A percentile compares a stretch with the other conserved stretches of the same genome.
Conservation (phyloP, 106 monocot genomes). For the Gastrodia elata region DNA sequence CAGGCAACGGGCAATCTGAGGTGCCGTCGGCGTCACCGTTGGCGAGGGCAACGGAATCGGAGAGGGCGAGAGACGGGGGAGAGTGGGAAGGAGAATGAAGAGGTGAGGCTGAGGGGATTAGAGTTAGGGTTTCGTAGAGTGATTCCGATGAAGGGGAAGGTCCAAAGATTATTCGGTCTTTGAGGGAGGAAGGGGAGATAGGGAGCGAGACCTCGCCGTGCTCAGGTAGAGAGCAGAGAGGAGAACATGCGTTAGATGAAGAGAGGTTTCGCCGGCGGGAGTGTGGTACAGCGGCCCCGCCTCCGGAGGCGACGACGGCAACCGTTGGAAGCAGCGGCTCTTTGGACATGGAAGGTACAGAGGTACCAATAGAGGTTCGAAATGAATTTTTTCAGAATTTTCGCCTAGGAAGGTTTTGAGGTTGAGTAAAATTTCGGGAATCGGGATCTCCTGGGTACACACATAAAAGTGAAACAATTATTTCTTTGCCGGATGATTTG, state of each 20-base stretch:
- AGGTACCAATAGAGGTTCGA: too few species aligned
- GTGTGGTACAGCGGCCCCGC: not conserved
- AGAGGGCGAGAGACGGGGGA: not conserved
- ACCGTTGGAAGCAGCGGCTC: conserved; percentile 4
- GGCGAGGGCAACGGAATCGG: conserved; percentile 2
- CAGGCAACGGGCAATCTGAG: not conserved
- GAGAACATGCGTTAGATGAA: conserved; percentile 8
- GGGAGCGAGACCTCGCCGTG: conserved; percentile 30
- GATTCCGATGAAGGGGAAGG: conserved; percentile 2
- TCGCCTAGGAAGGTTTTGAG: too few species aligned
- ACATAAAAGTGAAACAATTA: too few species aligned
- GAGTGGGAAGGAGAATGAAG: not conserved
- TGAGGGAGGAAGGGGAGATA: conserved; percentile 22
- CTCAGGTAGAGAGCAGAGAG: conserved; percentile 49
- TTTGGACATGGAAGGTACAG: not conserved
- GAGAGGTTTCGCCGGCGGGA: not conserved
- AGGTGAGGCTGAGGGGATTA: not conserved
- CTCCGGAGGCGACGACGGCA: not conserved
- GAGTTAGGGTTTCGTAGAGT: conserved; percentile 7
- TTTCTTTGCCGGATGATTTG: too few species aligned
- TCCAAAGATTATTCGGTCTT: conserved; percentile 63
- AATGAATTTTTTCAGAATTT: too few species aligned
- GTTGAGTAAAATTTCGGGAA: too few species aligned
- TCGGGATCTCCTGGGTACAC: too few species aligned
- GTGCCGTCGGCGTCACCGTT: not conserved